Evolutionary conservation across 169 alveolate species (phyloP), one percentile per base, ranked within the genome.

Genomic region (Babesia microti): DNA sequence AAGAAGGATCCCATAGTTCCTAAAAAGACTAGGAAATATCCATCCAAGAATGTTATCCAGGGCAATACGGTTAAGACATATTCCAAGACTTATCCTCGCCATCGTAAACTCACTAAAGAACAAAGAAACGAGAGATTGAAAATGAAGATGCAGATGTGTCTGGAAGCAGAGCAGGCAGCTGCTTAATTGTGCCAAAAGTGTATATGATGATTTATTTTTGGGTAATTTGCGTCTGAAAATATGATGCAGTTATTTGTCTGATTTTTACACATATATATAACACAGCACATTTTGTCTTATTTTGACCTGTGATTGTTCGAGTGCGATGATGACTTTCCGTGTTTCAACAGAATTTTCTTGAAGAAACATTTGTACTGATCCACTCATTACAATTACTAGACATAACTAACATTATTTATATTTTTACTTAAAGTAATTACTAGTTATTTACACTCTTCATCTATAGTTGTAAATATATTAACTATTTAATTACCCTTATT

Each of bases 51-150:
- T 47, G 88, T 72, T 37, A 73, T 87, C 68, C 89, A 81, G 72
- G 91, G 91, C 22, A 78, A 78, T 72, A 60, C 76, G 46, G 66
- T 85, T 60, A 53, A 68, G 59, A 87, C 94, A 40, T 71, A 88
- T 37, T 72, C 74, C 59, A 85, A 84, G 63, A 66, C 73, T 32
- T 90, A 91, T 89, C 78, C 78, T 40, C 86, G 96, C 68, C 79
- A 81, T 71, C 61, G 58, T 55, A 94, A 81, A 82, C 69, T 91
- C 68, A 85, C 89, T 55, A 82, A 73, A 61, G 86, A 80, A 40
- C 93, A 93, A 58, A 91, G 97, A 78, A 91, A 85, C 71, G 92
- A 81, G 36, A 84, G 95, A 49, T 97, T 91, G 56, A 72, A 69
- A 28, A 87, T 84, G 55, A 94, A 91, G 89, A 30, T 30, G n/a